A percentile compares a stretch with the other conserved stretches of the same genome.
phyloP scores from a whole-genome alignment of 1,284 basidiomycete genomes.

The Ceratobasidium sp. region DNA sequence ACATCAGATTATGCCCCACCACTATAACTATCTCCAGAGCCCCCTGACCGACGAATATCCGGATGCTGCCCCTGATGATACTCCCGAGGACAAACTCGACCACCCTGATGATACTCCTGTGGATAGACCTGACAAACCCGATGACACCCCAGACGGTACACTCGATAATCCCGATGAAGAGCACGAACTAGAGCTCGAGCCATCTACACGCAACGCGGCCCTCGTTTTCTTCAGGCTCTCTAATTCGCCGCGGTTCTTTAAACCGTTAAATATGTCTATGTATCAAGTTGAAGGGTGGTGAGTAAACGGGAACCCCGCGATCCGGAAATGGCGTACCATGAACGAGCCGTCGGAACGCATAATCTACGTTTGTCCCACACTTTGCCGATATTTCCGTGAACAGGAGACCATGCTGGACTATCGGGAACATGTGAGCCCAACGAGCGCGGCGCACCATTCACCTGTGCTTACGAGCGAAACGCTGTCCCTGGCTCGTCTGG shows the following conservation, averaged over 20 bases:
- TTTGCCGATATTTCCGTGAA: constrained; percentile 20
- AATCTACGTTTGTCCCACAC: constrained; percentile 17
- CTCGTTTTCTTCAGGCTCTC: too few relatives aligned
- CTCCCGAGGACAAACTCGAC: too few relatives aligned
- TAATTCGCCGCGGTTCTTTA: constrained; percentile 5
- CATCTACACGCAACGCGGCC: too few relatives aligned
- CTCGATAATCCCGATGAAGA: too few relatives aligned
- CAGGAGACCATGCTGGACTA: constrained; percentile 10
- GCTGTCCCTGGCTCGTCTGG: constrained; percentile 4
- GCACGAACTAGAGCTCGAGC: too few relatives aligned
- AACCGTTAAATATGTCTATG: constrained; percentile 23
- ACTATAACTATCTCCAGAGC: too few relatives aligned
- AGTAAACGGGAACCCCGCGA: neutral
- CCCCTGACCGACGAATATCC: too few relatives aligned
- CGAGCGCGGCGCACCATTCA: neutral
- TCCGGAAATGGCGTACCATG: constrained; percentile 2
- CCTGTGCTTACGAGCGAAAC: constrained; percentile 27
- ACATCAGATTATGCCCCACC: too few relatives aligned
- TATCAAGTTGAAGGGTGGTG: neutral
- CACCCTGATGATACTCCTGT: too few relatives aligned
- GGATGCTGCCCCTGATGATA: too few relatives aligned
- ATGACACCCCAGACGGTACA: too few relatives aligned
- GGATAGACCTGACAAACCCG: too few relatives aligned
- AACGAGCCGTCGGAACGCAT: constrained; percentile 21
- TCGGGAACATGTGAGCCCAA: neutral